Percentiles rank a stretch among this genome's conserved stretches.
Evolutionary conservation across 2,329 filamentous ascomycete genomes (phyloP).

Genomic region (Didymella exigua): DNA sequence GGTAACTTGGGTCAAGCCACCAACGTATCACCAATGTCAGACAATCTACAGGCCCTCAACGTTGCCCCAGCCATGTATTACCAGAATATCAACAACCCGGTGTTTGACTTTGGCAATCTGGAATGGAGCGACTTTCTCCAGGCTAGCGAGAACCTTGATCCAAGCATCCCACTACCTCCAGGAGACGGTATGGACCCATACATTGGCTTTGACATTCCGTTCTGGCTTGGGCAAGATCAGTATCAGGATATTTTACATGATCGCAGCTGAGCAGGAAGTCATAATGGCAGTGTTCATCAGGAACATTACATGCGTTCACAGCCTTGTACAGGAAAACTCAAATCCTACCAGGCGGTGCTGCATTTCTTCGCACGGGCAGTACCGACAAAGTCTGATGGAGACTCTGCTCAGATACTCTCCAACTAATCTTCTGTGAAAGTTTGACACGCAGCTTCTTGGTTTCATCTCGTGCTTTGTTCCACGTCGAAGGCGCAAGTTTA

Average conservation of each 20-base stretch:
- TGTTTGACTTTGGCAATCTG: constrained; percentile 9
- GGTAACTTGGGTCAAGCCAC: not conserved
- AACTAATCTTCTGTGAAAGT: constrained; percentile 18
- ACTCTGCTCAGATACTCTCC: constrained; percentile 27
- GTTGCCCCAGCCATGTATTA: not conserved
- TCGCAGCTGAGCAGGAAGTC: not conserved
- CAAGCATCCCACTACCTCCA: not conserved
- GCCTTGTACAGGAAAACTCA: too few relatives aligned
- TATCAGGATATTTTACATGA: constrained; percentile 32
- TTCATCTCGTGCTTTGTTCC: not conserved
- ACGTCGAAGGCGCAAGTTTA: constrained; percentile 7
- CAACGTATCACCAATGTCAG: not conserved
- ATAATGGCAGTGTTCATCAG: too few relatives aligned
- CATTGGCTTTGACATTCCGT: constrained; percentile 45
- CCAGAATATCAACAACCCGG: not conserved
- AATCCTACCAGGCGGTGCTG: constrained; percentile 16
- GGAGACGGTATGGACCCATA: constrained; percentile 33
- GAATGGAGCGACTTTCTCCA: constrained; percentile 22
- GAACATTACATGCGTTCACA: too few relatives aligned
- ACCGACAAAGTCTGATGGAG: constrained; percentile 4
- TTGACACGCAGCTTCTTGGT: constrained; percentile 22
- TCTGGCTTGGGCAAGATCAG: constrained; percentile 46
- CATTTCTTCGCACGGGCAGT: not conserved
- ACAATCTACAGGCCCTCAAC: not conserved
- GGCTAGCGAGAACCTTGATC: not conserved